A percentile compares a stretch with the other conserved stretches of the same genome.
Conservation (phyloP, 441 rosid genomes). For the Bruguiera hainesii region DNA sequence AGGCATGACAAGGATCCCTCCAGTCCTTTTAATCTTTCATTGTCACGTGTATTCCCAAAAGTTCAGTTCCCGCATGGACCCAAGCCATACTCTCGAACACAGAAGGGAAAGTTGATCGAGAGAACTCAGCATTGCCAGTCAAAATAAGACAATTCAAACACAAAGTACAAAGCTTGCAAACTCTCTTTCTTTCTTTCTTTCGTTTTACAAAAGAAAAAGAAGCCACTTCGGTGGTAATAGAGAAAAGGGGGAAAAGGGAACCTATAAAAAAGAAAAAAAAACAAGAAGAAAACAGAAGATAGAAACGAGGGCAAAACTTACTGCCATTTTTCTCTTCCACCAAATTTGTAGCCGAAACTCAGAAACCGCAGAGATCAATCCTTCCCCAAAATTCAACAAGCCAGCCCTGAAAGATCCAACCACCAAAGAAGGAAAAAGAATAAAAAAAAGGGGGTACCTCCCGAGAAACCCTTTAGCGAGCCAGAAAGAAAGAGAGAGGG, state of each 20-base stretch:
- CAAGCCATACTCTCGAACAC: no score
- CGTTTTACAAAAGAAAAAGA: neutral
- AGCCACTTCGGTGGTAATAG: neutral
- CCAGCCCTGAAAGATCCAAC: neutral
- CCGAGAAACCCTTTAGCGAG: conserved; percentile 13
- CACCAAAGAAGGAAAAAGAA: neutral
- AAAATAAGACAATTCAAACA: no score
- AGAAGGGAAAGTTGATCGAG: no score
- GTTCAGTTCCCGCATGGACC: no score
- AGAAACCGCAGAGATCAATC: conserved; percentile 1
- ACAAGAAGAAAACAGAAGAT: neutral
- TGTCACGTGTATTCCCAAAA: no score
- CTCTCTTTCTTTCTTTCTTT: no score
- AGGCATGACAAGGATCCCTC: no score
- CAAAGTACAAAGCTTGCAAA: no score
- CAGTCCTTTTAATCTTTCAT: no score
- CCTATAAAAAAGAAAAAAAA: neutral
- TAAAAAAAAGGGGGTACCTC: neutral
- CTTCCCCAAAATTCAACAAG: neutral
- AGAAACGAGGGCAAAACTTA: conserved; percentile 23
- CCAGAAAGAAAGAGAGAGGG: conserved; percentile 9
- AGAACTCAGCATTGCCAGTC: no score
- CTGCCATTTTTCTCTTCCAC: conserved; percentile 40
- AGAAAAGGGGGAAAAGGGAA: neutral
- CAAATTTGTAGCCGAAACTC: conserved; percentile 18